phyloP scores from a whole-genome alignment of 2,329 filamentous ascomycete genomes.

The Pseudogymnoascus sp. region DNA sequence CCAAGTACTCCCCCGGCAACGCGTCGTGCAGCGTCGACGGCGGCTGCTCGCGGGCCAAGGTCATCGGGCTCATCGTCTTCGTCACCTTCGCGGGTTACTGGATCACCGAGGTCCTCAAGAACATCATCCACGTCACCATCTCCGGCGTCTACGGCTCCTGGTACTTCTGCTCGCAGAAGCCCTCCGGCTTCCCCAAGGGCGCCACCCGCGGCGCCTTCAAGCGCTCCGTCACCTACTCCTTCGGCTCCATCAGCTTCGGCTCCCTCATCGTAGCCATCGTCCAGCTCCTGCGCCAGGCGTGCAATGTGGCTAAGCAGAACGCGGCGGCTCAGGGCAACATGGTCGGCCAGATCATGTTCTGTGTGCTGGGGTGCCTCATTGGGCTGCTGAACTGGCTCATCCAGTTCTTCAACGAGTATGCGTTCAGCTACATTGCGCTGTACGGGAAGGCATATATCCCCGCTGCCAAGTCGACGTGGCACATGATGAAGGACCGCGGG shows the following conservation, averaged over 20 bases:
- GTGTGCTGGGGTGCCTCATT: constrained; percentile 68
- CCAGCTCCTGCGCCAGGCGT: constrained; percentile 73
- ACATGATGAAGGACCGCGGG: constrained; percentile 83
- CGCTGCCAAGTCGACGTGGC: constrained; percentile 53
- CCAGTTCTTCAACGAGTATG: constrained; percentile 83
- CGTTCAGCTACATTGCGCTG: constrained; percentile 84
- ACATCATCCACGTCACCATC: constrained; percentile 80
- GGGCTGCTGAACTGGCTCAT: constrained; percentile 75
- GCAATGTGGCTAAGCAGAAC: constrained; percentile 64
- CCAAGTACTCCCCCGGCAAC: constrained; percentile 63
- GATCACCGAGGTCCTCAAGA: constrained; percentile 90
- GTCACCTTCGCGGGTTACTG: constrained; percentile 89
- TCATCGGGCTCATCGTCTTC: constrained; percentile 78
- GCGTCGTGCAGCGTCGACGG: constrained; percentile 35
- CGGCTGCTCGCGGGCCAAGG: constrained; percentile 63
- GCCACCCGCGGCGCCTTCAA: constrained; percentile 77
- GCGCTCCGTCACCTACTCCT: constrained; percentile 79
- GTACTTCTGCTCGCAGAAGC: constrained; percentile 67
- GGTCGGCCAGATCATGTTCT: constrained; percentile 58
- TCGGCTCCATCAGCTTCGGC: constrained; percentile 82
- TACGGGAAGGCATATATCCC: constrained; percentile 84
- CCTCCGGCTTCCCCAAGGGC: constrained; percentile 60
- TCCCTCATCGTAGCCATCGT: constrained; percentile 81
- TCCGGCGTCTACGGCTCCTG: constrained; percentile 86
- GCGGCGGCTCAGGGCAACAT: constrained; percentile 61